Percentiles rank a stretch among this genome's conserved stretches.
These are phyloP conservation scores for Herpomyces periplanetae DNA, from an alignment of 2,329 filamentous ascomycete species.

Conservation along the genomic window DNA sequence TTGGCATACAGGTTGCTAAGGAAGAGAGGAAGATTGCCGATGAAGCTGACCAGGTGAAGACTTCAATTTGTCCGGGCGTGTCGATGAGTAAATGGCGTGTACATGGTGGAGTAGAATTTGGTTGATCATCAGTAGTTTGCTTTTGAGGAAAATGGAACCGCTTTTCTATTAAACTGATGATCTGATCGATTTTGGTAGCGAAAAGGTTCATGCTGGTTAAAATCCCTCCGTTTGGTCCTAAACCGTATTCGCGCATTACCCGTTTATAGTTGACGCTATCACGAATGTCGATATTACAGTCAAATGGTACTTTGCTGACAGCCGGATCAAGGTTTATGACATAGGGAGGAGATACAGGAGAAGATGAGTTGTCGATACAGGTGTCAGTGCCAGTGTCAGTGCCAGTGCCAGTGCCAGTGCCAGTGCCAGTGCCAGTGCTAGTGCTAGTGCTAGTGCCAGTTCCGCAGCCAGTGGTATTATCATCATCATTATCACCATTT, in stretches of 20 bases:
- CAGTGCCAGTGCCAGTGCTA: too few species aligned
- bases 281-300: constrained; percentile 90
- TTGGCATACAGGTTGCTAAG: constrained; percentile 69
- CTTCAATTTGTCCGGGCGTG: constrained; percentile 88
- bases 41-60: constrained; percentile 90
- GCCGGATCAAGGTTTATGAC: constrained; percentile 91
- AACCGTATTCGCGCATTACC: constrained; percentile 96
- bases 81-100: constrained; percentile 44
- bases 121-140: constrained; percentile 5
- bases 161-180: constrained; percentile 61
- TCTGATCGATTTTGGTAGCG: constrained; percentile 88
- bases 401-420: too few species aligned
- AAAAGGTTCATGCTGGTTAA: constrained; percentile 83
- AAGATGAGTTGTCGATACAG: too few species aligned
- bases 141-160: constrained; percentile 21
- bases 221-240: constrained; percentile 86
- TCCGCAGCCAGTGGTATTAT: too few species aligned
- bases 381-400: too few species aligned
- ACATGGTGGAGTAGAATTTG: constrained; percentile 7
- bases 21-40: constrained; percentile 77
- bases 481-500: too few species aligned
- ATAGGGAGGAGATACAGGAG: constrained; percentile 58
- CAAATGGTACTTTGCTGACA: constrained; percentile 66
- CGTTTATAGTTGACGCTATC: constrained; percentile 98
- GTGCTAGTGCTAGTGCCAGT: too few species aligned